Evolutionary conservation across 225 moss, liverwort and hornwort genomes (phyloP), one percentile per base, ranked within the genome.

Genomic region (Thuidium tamariscinum): DNA sequence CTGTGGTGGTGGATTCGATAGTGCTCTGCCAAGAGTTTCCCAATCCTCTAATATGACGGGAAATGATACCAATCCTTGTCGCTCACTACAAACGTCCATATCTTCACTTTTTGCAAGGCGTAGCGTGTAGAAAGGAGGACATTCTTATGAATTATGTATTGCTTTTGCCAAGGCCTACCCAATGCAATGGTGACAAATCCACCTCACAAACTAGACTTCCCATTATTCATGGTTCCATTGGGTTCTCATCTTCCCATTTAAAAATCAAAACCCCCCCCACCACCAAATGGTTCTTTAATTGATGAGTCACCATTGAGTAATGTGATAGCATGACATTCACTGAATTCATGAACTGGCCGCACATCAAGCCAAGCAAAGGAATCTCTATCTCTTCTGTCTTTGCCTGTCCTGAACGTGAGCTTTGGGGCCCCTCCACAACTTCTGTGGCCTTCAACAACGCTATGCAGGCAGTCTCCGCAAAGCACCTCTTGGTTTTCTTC

Each of bases 131-230:
- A 69, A 20, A 20, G 49, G 12, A 0, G 0, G 2, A 20, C 20
- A 49, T 1, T 4, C 1, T 32, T 20, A 12, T 4, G 1, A 25
- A 5, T 4, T 39, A 14, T 32, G 0, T 0, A 3, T 2, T 0
- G 1, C 32, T 32, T 19, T 20, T 16, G 0, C 0, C 3, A 2
- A 3, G 7, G 5, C 16, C n/a, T 9, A 16, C 10, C 42, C 7
- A 71, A 7, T 26, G 3, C 4, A 70, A 25, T 9, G 41, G 26
- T 15, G 5, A 4, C 69, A 41, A 42, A 15, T 26, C 9, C 4
- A 3, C 26, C 2, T 42, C 42, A 2, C 41, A 16, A 70, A 42
- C 9, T 1, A 16, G 1, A 26, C 2, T 42, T 26, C 3, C 0
- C 10, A 27, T 25, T 37, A 2, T 20, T 19, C 3, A 3, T 22